phyloP scores from a whole-genome alignment of 352 stramenopile species.

The Globisporangium barbulae region DNA sequence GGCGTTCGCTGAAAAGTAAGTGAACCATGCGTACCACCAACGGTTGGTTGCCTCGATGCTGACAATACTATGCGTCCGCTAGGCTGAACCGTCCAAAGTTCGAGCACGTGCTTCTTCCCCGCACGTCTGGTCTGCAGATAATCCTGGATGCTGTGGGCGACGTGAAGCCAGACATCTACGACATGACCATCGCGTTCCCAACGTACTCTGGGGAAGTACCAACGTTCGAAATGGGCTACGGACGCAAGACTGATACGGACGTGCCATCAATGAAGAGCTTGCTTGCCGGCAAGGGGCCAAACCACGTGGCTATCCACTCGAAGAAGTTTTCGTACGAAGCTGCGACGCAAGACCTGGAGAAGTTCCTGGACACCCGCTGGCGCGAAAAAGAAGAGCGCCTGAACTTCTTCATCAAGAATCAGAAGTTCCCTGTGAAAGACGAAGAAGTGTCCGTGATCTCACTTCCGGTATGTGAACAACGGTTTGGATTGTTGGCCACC shows the following conservation, averaged over 20 bases:
- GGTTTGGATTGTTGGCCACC: background rate
- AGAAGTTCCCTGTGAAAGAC: slow-evolving; percentile 45
- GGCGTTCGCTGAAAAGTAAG: slow-evolving; percentile 85
- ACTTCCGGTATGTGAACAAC: slow-evolving; percentile 21
- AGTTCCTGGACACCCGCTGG: slow-evolving; percentile 70
- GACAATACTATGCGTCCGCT: background rate
- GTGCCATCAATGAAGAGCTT: slow-evolving; percentile 84
- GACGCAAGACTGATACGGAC: slow-evolving; percentile 70
- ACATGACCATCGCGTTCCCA: slow-evolving; percentile 90
- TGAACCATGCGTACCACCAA: background rate
- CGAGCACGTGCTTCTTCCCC: slow-evolving; percentile 89
- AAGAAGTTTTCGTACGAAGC: slow-evolving; percentile 66
- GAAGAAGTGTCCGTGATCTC: slow-evolving; percentile 34
- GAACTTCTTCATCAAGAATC: slow-evolving; percentile 73
- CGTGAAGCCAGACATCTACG: slow-evolving; percentile 90
- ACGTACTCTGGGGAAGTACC: slow-evolving; percentile 84
- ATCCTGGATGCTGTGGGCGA: slow-evolving; percentile 87
- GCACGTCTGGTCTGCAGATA: slow-evolving; percentile 91
- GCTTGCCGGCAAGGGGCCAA: slow-evolving; percentile 49
- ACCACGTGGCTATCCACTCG: slow-evolving; percentile 51
- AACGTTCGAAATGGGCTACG: slow-evolving; percentile 89
- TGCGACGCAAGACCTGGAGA: slow-evolving; percentile 42
- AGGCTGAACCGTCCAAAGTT: slow-evolving; percentile 80
- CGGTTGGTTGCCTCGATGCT: background rate
- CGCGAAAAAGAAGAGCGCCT: slow-evolving; percentile 73